phyloP scores from a whole-genome alignment of 352 stramenopile species.

The Globisporangium abappressorium region DNA sequence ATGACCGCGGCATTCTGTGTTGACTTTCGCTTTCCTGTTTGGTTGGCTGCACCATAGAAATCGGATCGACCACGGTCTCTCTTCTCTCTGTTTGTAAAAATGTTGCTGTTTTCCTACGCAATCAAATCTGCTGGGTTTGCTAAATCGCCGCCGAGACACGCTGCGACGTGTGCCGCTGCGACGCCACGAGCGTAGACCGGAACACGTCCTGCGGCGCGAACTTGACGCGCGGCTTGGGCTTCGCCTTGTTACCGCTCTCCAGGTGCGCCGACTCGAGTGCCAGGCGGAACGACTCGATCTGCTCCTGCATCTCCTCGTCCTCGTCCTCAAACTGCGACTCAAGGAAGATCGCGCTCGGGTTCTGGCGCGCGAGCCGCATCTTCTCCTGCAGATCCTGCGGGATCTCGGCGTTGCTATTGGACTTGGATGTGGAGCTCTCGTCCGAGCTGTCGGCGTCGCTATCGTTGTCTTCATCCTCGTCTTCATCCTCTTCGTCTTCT shows the following conservation, averaged over 20 bases:
- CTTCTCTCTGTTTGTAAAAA: no score
- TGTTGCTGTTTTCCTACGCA: background rate
- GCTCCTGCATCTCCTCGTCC: conserved; percentile 68
- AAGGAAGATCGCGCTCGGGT: conserved; percentile 75
- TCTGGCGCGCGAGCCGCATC: conserved; percentile 59
- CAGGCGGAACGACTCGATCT: conserved; percentile 76
- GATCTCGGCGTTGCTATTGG: conserved; percentile 15
- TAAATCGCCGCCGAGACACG: conserved; percentile 18
- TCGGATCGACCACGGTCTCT: background rate
- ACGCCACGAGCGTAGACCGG: conserved; percentile 39
- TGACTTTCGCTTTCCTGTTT: background rate
- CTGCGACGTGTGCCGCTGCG: conserved; percentile 22
- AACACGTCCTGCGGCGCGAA: conserved; percentile 78
- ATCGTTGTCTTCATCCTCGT: conserved; percentile 14
- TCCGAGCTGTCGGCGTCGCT: conserved; percentile 9
- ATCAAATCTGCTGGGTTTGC: background rate
- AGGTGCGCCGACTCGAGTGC: conserved; percentile 73
- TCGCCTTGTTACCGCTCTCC: conserved; percentile 53
- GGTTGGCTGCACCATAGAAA: background rate
- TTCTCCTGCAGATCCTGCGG: conserved; percentile 51
- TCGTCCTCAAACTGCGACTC: conserved; percentile 84
- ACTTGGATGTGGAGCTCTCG: conserved; percentile 4
- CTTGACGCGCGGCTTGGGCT: conserved; percentile 59
- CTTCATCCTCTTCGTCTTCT: conserved; percentile 23
- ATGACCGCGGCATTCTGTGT: background rate